phyloP scores from a whole-genome alignment of 2,329 filamentous ascomycete species.

The Diaporthe ilicicola region DNA sequence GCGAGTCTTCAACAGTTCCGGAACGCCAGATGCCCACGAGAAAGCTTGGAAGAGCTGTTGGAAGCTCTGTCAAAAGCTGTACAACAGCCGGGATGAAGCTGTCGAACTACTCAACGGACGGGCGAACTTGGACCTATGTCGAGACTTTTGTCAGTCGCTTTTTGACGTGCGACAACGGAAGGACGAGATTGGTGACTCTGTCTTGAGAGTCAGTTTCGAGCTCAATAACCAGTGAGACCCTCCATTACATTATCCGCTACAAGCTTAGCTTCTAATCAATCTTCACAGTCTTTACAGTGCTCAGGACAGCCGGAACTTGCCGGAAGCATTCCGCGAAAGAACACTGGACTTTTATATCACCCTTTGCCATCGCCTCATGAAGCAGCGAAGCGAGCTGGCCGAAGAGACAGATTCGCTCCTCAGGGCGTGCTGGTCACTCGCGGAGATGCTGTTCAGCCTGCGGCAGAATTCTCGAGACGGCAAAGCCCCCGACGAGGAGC shows the following conservation, averaged over 20 bases:
- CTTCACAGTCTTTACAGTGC: conserved; percentile 79
- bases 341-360: conserved; percentile 96
- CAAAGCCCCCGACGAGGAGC: conserved; percentile 79
- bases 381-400: conserved; percentile 80
- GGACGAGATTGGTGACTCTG: conserved; percentile 83
- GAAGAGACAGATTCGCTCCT: conserved; percentile 87
- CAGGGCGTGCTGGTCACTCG: conserved; percentile 86
- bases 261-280: conserved; percentile 43
- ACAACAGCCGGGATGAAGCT: conserved; percentile 79
- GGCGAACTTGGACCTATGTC: conserved; percentile 84
- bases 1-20: conserved; percentile 78
- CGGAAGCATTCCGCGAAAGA: conserved; percentile 86
- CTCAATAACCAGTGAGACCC: conserved; percentile 82
- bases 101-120: conserved; percentile 72
- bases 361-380: conserved; percentile 94
- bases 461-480: conserved; percentile 82
- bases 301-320: conserved; percentile 79
- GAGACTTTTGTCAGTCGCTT: conserved; percentile 89
- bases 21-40: conserved; percentile 80
- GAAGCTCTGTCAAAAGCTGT: conserved; percentile 89
- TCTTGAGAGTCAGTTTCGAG: conserved; percentile 92
- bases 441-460: conserved; percentile 92
- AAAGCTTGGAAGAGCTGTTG: conserved; percentile 94
- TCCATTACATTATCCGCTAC: neutral
- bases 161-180: conserved; percentile 85